A percentile compares a stretch with the other conserved stretches of the same genome.
These are phyloP conservation scores for Coniochaeta sp. DNA, from an alignment of 2,329 filamentous ascomycete species.

Conservation along the genomic window DNA sequence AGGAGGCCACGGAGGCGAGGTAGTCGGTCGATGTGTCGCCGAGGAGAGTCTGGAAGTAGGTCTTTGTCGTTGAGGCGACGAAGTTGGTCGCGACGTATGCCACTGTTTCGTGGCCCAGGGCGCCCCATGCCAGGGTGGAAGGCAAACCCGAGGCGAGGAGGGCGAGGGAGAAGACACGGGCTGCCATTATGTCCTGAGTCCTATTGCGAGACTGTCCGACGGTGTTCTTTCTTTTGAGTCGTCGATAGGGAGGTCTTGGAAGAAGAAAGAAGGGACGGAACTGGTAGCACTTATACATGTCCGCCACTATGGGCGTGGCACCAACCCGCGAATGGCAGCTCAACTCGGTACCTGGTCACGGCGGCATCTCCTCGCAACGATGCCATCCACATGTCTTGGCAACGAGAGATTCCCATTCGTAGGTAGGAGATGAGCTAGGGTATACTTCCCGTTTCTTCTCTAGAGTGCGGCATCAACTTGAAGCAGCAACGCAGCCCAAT, in stretches of 20 bases:
- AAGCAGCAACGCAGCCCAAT: background rate
- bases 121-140: constrained; percentile 20
- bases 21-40: constrained; percentile 35
- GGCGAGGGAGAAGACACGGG: constrained; percentile 12
- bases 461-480: background rate
- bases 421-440: background rate
- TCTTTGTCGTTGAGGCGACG: constrained; percentile 30
- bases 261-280: background rate
- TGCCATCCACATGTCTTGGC: background rate
- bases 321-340: background rate
- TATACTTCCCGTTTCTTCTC: background rate
- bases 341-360: background rate
- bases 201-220: background rate
- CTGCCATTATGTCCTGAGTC: constrained; percentile 13
- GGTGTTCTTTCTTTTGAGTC: background rate
- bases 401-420: background rate
- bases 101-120: constrained; percentile 42
- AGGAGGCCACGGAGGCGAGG: constrained; percentile 40
- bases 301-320: background rate
- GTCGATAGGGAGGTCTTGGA: background rate
- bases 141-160: constrained; percentile 14
- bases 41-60: constrained; percentile 35
- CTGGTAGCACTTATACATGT: background rate
- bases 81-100: constrained; percentile 45
- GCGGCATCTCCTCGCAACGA: background rate